Conservation (phyloP, 805 yeast species). For the Yamadazyma nakazawae region DNA sequence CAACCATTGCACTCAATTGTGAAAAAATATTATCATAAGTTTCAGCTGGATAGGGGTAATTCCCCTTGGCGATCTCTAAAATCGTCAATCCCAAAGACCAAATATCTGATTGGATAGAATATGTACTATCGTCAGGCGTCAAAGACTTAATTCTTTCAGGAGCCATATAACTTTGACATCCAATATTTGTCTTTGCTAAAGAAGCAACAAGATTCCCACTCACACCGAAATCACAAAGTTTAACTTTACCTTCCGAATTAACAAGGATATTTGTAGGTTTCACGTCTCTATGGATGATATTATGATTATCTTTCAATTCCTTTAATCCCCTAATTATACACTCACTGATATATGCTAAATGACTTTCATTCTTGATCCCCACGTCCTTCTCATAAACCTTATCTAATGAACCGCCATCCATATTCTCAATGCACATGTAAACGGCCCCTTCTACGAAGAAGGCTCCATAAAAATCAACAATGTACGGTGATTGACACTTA, state of each 20-base stretch:
- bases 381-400: constrained; percentile 70
- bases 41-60: constrained; percentile 96
- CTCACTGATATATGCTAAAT: constrained; percentile 75
- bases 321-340: constrained; percentile 78
- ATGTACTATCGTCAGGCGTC: constrained; percentile 72
- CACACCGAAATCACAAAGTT: constrained; percentile 94
- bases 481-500: constrained; percentile 83
- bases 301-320: constrained; percentile 82
- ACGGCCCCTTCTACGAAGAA: constrained; percentile 97
- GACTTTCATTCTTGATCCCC: constrained; percentile 64
- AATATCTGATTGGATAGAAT: constrained; percentile 90
- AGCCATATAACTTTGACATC: constrained; percentile 98
- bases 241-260: constrained; percentile 78
- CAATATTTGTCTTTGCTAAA: constrained; percentile 90
- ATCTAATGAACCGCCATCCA: constrained; percentile 95
- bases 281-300: constrained; percentile 93
- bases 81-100: constrained; percentile 94
- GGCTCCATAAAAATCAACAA: constrained; percentile 96
- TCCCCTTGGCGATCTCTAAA: constrained; percentile 84
- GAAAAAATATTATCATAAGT: constrained; percentile 86
- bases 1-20: constrained; percentile 94
- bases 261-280: constrained; percentile 93
- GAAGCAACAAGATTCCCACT: constrained; percentile 94
- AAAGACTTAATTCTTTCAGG: constrained; percentile 86
- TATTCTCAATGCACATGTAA: constrained; percentile 95